phyloP scores from a whole-genome alignment of 345 rosid species.

The Rhodamnia argentea region DNA sequence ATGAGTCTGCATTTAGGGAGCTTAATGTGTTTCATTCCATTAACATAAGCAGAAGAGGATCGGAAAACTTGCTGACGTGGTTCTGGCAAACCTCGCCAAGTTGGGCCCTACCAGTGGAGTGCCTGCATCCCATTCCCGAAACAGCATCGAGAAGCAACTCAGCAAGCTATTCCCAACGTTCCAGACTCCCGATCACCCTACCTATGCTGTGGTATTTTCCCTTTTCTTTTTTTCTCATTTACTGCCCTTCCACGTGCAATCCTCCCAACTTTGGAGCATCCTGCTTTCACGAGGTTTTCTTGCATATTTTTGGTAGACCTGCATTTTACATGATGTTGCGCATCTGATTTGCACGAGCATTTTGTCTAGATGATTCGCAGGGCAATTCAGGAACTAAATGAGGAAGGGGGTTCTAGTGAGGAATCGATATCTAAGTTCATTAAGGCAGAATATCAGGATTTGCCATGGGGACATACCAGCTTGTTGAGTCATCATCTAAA shows the following conservation, averaged over 20 bases:
- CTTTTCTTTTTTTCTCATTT: background rate
- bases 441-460: constrained; percentile 8
- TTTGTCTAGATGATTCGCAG: constrained; percentile 21
- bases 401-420: constrained; percentile 22
- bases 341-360: background rate
- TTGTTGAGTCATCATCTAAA: constrained; percentile 22
- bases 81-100: background rate
- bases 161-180: background rate
- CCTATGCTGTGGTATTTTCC: constrained; percentile 5
- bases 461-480: constrained; percentile 28
- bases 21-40: background rate
- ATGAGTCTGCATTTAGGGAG: background rate
- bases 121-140: background rate
- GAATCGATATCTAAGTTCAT: constrained; percentile 17
- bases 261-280: background rate
- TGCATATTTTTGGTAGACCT: background rate
- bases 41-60: background rate
- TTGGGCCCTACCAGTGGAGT: background rate
- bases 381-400: constrained; percentile 21
- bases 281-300: background rate
- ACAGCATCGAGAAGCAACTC: background rate
- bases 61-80: background rate
- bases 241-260: background rate
- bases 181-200: constrained; percentile 9
- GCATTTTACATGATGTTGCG: background rate